Conservation (phyloP, 768 basidiomycete species). For the Amanita fuliginea region DNA sequence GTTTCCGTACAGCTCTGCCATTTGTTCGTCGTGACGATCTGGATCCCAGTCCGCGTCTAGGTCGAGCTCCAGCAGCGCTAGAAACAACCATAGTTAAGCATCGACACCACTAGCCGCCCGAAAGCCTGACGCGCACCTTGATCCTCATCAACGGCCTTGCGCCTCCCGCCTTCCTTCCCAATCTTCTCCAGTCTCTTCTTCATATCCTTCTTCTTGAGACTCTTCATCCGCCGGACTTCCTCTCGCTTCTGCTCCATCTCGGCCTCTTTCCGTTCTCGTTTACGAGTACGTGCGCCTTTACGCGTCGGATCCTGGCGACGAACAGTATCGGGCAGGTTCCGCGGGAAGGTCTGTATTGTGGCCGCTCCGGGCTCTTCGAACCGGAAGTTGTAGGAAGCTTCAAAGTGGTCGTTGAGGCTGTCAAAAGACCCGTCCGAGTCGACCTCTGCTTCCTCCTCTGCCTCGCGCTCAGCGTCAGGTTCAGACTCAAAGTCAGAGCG, state of each 20-base stretch:
- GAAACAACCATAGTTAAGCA: slow-evolving; percentile 12
- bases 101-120: background rate
- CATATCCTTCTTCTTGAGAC: slow-evolving; percentile 78
- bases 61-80: slow-evolving; percentile 62
- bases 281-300: slow-evolving; percentile 75
- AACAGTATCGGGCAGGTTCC: slow-evolving; percentile 50
- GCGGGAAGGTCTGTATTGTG: slow-evolving; percentile 52
- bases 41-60: slow-evolving; percentile 94
- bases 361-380: slow-evolving; percentile 87
- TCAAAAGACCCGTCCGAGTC: slow-evolving; percentile 50
- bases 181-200: slow-evolving; percentile 66
- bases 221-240: slow-evolving; percentile 71
- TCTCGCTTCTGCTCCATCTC: slow-evolving; percentile 65
- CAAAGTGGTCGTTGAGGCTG: slow-evolving; percentile 84
- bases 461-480: slow-evolving; percentile 21
- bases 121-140: slow-evolving; percentile 16
- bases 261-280: slow-evolving; percentile 70
- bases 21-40: slow-evolving; percentile 70
- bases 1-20: slow-evolving; percentile 61
- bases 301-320: slow-evolving; percentile 69
- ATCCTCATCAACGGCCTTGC: slow-evolving; percentile 27
- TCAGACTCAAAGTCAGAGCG: slow-evolving; percentile 11
- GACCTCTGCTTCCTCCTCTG: slow-evolving; percentile 33
- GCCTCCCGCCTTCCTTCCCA: slow-evolving; percentile 52
- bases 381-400: slow-evolving; percentile 95